phyloP scores from a whole-genome alignment of 768 basidiomycete genomes.

The Mycena vulgaris region DNA sequence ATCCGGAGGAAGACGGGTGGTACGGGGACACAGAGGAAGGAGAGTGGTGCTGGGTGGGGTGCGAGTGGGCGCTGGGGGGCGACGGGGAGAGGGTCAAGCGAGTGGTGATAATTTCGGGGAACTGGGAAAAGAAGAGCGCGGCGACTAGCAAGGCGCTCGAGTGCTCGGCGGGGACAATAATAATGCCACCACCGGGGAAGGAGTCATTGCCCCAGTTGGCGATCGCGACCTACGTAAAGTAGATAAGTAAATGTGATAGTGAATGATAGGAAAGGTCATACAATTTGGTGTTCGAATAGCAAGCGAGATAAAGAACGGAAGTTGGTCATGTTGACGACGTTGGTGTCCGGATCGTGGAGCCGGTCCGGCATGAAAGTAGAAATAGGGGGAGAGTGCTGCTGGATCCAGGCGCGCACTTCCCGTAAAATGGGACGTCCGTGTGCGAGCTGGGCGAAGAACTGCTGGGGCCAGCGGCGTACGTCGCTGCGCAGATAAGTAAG shows the following conservation, averaged over 20 bases:
- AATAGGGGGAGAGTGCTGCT: conserved; percentile 61
- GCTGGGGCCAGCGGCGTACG: conserved; percentile 70
- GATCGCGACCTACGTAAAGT: conserved; percentile 60
- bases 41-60: conserved; percentile 9
- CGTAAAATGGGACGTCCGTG: conserved; percentile 59
- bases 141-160: conserved; percentile 68
- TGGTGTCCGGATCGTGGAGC: conserved; percentile 63
- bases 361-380: conserved; percentile 78
- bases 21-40: too few species aligned
- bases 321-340: conserved; percentile 65
- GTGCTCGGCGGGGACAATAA: conserved; percentile 67
- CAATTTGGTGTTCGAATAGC: conserved; percentile 67
- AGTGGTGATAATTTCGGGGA: conserved; percentile 62
- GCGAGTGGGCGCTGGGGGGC: conserved; percentile 25
- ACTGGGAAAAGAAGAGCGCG: conserved; percentile 64
- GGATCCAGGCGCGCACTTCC: conserved; percentile 69
- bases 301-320: conserved; percentile 70
- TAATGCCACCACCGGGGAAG: conserved; percentile 64
- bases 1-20: too few species aligned
- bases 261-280: conserved; percentile 47
- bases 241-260: conserved; percentile 1
- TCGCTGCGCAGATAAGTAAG: conserved; percentile 51
- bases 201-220: conserved; percentile 66
- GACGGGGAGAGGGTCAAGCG: conserved; percentile 29
- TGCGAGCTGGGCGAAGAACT: conserved; percentile 60